Percentiles rank a stretch among this genome's conserved stretches.
Conservation (phyloP, 257 asterid species). For the Capsicum chinense region DNA sequence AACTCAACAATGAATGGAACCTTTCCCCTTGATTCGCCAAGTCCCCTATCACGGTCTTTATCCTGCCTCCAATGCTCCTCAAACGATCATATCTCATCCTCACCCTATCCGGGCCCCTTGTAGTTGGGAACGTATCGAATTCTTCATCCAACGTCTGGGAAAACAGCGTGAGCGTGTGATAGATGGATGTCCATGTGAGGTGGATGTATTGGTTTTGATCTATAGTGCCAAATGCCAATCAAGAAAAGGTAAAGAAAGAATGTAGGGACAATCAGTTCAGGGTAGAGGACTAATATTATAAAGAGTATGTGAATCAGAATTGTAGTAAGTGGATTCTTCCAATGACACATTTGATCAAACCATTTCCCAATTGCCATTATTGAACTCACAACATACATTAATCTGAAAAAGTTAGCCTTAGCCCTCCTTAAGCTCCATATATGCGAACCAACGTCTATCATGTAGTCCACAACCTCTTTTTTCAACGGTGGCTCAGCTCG, state of each 20-base stretch:
- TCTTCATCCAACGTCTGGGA: conserved; percentile 76
- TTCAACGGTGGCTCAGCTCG: conserved; percentile 82
- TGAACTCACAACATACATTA: conserved; percentile 58
- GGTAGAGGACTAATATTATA: conserved; percentile 59
- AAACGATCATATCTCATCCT: conserved; percentile 77
- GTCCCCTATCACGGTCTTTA: conserved; percentile 76
- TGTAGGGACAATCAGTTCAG: conserved; percentile 70
- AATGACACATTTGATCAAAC: conserved; percentile 73
- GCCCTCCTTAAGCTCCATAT: conserved; percentile 82
- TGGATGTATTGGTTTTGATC: conserved; percentile 83
- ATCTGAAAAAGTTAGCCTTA: conserved; percentile 68
- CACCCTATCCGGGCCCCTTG: conserved; percentile 53
- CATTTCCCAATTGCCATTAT: conserved; percentile 50
- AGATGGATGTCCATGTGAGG: conserved; percentile 84
- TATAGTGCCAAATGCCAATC: conserved; percentile 67
- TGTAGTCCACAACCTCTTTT: conserved; percentile 65
- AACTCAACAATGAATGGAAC: conserved; percentile 57
- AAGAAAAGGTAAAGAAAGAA: conserved; percentile 69
- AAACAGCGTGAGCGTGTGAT: conserved; percentile 66
- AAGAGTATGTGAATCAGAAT: conserved; percentile 69
- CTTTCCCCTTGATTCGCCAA: conserved; percentile 87
- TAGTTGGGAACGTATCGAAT: conserved; percentile 75
- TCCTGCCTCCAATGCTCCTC: conserved; percentile 78
- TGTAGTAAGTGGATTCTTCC: conserved; percentile 87
- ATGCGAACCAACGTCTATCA: conserved; percentile 75